These are phyloP conservation scores for Daldinia sp. DNA, from an alignment of 2,329 filamentous ascomycete species.

Conservation along the genomic window DNA sequence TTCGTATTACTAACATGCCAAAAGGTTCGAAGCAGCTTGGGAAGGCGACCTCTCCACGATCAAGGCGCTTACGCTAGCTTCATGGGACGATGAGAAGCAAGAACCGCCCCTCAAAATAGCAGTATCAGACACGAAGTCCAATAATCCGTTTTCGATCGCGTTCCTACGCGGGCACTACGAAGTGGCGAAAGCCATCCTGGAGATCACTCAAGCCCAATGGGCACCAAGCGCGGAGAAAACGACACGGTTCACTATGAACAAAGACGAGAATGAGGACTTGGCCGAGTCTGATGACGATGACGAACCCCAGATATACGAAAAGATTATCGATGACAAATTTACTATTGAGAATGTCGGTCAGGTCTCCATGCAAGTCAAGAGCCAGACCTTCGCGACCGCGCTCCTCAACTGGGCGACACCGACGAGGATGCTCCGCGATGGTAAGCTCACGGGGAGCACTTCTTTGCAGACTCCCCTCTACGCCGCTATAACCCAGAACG, in stretches of 20 bases:
- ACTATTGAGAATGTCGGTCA: slow-evolving; percentile 81
- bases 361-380: slow-evolving; percentile 73
- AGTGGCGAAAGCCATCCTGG: slow-evolving; percentile 71
- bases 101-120: slow-evolving; percentile 71
- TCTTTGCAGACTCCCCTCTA: slow-evolving; percentile 46
- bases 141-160: slow-evolving; percentile 73
- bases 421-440: slow-evolving; percentile 47
- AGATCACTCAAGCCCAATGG: slow-evolving; percentile 76
- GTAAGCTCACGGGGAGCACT: slow-evolving; percentile 40
- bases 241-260: slow-evolving; percentile 58
- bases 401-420: slow-evolving; percentile 57
- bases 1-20: slow-evolving; percentile 36
- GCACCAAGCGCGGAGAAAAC: slow-evolving; percentile 57
- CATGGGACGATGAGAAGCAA: slow-evolving; percentile 63
- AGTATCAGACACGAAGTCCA: slow-evolving; percentile 58
- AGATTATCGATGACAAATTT: slow-evolving; percentile 71
- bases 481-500: slow-evolving; percentile 61
- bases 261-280: slow-evolving; percentile 47
- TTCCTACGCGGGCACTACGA: slow-evolving; percentile 71
- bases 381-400: slow-evolving; percentile 61
- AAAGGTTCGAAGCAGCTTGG: slow-evolving; percentile 79
- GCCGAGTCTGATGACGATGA: slow-evolving; percentile 39
- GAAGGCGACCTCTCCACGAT: slow-evolving; percentile 71
- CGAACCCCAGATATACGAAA: slow-evolving; percentile 56
- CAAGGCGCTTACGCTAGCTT: slow-evolving; percentile 67